These are phyloP conservation scores for Pyronema domesticum DNA, from an alignment of 495 filamentous ascomycete species.

Conservation along the genomic window DNA sequence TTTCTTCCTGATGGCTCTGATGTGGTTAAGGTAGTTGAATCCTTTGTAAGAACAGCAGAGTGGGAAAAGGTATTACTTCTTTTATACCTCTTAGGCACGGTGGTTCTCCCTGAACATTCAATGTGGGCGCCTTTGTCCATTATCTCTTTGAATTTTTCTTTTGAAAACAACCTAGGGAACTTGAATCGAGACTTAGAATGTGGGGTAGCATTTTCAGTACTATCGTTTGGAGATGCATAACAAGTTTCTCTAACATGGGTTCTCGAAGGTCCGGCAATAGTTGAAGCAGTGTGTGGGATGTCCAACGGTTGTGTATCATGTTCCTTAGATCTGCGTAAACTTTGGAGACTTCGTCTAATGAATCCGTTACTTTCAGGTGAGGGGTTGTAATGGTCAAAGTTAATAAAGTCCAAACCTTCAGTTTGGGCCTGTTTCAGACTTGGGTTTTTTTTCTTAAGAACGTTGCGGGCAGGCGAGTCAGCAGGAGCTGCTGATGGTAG, in stretches of 20 bases:
- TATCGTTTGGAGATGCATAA: background rate
- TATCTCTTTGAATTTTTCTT: constrained; percentile 2
- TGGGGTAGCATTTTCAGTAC: constrained; percentile 1
- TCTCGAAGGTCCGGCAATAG: constrained; percentile 10
- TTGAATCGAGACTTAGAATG: constrained; percentile 2
- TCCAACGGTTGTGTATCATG: background rate
- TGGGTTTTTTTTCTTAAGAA: constrained; percentile 6
- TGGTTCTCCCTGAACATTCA: no score
- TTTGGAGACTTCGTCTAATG: background rate
- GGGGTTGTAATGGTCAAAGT: background rate
- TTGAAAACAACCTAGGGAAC: background rate
- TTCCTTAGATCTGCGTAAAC: background rate
- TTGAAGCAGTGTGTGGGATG: constrained; percentile 9
- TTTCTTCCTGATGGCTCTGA: background rate
- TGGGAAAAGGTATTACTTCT: background rate
- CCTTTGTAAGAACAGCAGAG: background rate
- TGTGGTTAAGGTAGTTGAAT: background rate
- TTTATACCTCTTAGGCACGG: background rate
- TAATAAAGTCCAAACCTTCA: background rate
- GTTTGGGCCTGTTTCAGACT: background rate
- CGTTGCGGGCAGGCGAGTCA: background rate
- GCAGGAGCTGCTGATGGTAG: background rate
- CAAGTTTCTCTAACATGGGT: constrained; percentile 5
- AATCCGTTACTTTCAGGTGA: background rate
- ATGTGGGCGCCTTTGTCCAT: background rate